These are phyloP conservation scores for Rhizopogon rudus DNA, from an alignment of 768 basidiomycete genomes.

Conservation along the genomic window DNA sequence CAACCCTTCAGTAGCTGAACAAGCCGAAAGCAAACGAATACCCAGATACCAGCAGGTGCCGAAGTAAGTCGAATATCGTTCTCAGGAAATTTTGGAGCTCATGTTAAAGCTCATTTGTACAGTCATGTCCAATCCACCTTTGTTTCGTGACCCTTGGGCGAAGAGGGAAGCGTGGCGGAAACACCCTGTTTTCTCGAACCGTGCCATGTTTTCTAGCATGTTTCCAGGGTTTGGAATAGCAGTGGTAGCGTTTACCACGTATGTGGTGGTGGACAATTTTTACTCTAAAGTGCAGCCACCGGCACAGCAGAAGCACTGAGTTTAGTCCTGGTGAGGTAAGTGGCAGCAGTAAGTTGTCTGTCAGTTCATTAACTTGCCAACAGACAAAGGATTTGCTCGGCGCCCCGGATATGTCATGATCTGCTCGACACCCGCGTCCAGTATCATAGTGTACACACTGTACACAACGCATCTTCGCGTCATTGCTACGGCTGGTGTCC, in stretches of 20 bases:
- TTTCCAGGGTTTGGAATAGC: conserved; percentile 97
- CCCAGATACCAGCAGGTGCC: background rate
- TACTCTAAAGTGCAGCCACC: conserved; percentile 34
- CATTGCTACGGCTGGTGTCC: background rate
- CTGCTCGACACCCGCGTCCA: background rate
- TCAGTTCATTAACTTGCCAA: background rate
- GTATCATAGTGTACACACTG: background rate
- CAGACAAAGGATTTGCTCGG: background rate
- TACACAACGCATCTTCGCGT: background rate
- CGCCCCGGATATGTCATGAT: background rate
- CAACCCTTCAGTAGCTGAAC: background rate
- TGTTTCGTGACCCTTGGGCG: conserved; percentile 93
- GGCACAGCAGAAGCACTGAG: conserved; percentile 3
- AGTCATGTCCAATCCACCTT: conserved; percentile 57
- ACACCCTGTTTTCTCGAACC: conserved; percentile 81
- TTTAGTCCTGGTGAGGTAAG: background rate
- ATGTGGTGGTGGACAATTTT: conserved; percentile 82
- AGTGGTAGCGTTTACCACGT: conserved; percentile 85
- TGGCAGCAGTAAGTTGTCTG: background rate
- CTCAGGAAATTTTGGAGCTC: background rate
- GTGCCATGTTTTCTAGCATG: conserved; percentile 82
- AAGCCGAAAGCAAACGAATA: background rate
- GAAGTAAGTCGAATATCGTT: background rate
- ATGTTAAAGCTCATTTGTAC: background rate
- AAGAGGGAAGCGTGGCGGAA: conserved; percentile 92